Percentiles rank a stretch among this genome's conserved stretches.
Conservation (phyloP, 371 early-diverging fungal genomes). For the Haplosporangium sp. region DNA sequence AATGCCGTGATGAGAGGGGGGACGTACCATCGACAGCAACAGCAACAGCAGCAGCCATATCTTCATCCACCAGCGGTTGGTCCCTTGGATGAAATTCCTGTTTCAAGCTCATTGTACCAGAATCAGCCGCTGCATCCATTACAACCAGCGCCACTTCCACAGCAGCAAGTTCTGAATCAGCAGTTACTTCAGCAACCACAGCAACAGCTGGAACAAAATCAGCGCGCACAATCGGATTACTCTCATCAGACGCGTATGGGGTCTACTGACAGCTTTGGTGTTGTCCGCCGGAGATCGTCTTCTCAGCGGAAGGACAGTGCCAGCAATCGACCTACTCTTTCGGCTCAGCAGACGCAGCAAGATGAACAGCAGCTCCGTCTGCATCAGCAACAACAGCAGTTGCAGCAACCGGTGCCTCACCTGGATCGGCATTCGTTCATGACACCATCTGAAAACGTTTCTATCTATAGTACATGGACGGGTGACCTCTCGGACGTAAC, state of each 20-base stretch:
- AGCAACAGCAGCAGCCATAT: constrained; percentile 11
- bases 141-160: constrained; percentile 1
- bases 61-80: constrained; percentile 1
- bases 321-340: not conserved
- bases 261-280: constrained; percentile 40
- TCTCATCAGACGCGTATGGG: constrained; percentile 22
- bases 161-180: not conserved
- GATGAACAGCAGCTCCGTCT: constrained; percentile 8
- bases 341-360: not conserved
- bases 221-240: not conserved
- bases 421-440: constrained; percentile 47
- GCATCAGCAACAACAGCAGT: constrained; percentile 3
- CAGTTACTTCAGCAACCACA: constrained; percentile 8
- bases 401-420: constrained; percentile 4
- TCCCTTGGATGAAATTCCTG: constrained; percentile 19
- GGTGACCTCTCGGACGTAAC: constrained; percentile 54
- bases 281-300: constrained; percentile 20
- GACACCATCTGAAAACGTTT: constrained; percentile 39
- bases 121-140: not conserved
- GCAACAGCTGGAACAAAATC: not conserved
- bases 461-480: constrained; percentile 45
- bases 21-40: constrained; percentile 18
- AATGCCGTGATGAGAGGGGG: constrained; percentile 37
- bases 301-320: constrained; percentile 6
- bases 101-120: not conserved